phyloP scores from a whole-genome alignment of 768 basidiomycete species.

The Lepiota venenata region DNA sequence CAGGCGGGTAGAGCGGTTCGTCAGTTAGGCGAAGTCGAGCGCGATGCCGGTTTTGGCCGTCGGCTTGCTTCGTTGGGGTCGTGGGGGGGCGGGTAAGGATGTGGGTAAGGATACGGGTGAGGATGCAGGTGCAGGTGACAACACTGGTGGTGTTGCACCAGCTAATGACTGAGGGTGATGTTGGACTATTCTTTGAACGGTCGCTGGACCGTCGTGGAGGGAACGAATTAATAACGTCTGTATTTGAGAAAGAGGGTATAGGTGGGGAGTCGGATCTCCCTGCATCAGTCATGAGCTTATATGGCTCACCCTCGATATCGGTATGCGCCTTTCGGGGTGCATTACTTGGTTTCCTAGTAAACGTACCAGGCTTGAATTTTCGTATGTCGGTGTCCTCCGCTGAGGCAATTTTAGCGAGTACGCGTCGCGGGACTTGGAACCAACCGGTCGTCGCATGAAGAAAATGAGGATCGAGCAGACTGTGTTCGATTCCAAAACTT shows the following conservation, averaged over 20 bases:
- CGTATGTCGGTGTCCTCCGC: not conserved
- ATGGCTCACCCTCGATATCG: conserved; percentile 8
- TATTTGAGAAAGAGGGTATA: conserved; percentile 49
- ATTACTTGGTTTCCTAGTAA: not conserved
- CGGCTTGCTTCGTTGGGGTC: conserved; percentile 23
- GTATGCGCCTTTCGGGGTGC: conserved; percentile 3
- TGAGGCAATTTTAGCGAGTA: not conserved
- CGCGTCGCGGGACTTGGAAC: conserved; percentile 25
- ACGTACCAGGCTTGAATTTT: conserved; percentile 6
- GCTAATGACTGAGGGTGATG: conserved; percentile 2
- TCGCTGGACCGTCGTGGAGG: conserved; percentile 16
- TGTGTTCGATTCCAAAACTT: conserved; percentile 44
- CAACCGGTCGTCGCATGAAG: conserved; percentile 50
- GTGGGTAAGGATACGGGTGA: too few relatives aligned
- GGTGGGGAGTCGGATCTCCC: conserved; percentile 32
- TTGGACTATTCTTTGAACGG: conserved; percentile 6
- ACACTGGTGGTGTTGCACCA: not conserved
- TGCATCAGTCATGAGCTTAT: not conserved
- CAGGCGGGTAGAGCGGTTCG: conserved; percentile 2
- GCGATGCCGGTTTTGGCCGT: conserved; percentile 17
- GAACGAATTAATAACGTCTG: conserved; percentile 45
- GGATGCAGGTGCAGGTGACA: not conserved
- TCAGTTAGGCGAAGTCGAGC: conserved; percentile 20
- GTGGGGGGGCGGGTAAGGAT: conserved; percentile 31
- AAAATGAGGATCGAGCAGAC: conserved; percentile 50